phyloP scores from a whole-genome alignment of 148 eudicot genomes.

The Fagopyrum homotropicum region DNA sequence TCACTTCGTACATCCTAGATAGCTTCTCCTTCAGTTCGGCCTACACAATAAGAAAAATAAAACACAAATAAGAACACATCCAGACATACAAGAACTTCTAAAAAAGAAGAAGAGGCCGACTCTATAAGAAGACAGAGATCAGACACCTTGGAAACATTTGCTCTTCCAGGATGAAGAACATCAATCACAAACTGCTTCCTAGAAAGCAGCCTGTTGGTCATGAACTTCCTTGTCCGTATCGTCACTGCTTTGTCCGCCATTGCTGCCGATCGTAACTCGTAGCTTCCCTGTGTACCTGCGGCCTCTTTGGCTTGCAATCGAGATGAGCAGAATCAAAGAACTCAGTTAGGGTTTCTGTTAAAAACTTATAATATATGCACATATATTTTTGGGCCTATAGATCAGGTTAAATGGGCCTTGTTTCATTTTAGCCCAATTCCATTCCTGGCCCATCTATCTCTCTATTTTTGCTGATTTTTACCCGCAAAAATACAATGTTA shows the following conservation, averaged over 20 bases:
- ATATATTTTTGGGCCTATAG: not conserved
- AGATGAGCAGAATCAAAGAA: not conserved
- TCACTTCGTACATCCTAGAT: constrained; percentile 64
- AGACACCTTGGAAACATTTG: constrained; percentile 76
- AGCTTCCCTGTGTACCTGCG: not conserved
- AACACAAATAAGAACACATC: not conserved
- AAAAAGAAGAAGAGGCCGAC: not conserved
- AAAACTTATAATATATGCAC: not conserved
- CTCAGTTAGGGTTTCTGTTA: not conserved
- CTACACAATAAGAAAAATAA: constrained; percentile 19
- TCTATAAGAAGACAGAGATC: not conserved
- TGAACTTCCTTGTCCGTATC: constrained; percentile 79
- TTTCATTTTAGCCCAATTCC: not conserved
- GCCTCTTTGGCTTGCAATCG: not conserved
- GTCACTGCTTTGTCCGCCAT: constrained; percentile 84
- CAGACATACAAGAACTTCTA: too few relatives aligned
- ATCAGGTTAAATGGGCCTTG: not conserved
- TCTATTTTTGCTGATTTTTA: too few relatives aligned
- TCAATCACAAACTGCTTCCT: constrained; percentile 84
- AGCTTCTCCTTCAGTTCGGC: constrained; percentile 79
- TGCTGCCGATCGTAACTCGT: constrained; percentile 8
- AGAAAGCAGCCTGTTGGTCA: constrained; percentile 78
- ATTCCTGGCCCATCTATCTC: not conserved
- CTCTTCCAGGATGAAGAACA: constrained; percentile 81
- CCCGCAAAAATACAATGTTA: too few relatives aligned